Conservation (phyloP, 495 filamentous ascomycete species). For the Sporormia fimetaria region DNA sequence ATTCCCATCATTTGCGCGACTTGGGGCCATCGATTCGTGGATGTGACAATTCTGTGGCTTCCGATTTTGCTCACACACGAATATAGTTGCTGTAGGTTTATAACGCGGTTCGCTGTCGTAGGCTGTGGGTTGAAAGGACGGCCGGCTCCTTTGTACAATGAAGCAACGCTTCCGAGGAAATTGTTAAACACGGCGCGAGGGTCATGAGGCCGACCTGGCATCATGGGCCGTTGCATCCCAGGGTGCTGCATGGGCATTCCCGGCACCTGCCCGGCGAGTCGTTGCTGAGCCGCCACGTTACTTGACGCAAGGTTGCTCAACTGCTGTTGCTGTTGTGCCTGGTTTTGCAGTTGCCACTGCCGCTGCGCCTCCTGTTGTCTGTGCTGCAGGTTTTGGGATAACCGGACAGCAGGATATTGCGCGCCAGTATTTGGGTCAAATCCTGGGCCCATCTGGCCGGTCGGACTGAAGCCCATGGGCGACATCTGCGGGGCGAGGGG, state of each 20-base stretch:
- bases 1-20: constrained; percentile 59
- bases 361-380: constrained; percentile 33
- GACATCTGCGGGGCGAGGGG: constrained; percentile 34
- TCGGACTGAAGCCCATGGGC: constrained; percentile 40
- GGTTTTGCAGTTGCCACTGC: constrained; percentile 34
- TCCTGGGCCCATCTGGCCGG: constrained; percentile 32
- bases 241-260: constrained; percentile 30
- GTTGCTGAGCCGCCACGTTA: constrained; percentile 41
- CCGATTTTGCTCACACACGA: constrained; percentile 56
- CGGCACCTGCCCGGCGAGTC: constrained; percentile 22
- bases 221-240: constrained; percentile 41
- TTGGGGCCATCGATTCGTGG: constrained; percentile 56
- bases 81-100: constrained; percentile 67
- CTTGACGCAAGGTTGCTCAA: constrained; percentile 26
- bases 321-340: constrained; percentile 55
- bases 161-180: constrained; percentile 63
- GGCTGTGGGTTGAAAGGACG: constrained; percentile 61
- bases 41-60: constrained; percentile 63
- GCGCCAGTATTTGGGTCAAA: constrained; percentile 33
- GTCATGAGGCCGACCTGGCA: constrained; percentile 24
- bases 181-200: constrained; percentile 46
- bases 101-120: constrained; percentile 52
- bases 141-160: constrained; percentile 60
- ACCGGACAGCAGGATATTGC: constrained; percentile 27
- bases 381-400: constrained; percentile 41